Percentiles rank a stretch among this genome's conserved stretches.
Conservation (phyloP, 768 basidiomycete genomes). For the Hydnomerulius pinastri region DNA sequence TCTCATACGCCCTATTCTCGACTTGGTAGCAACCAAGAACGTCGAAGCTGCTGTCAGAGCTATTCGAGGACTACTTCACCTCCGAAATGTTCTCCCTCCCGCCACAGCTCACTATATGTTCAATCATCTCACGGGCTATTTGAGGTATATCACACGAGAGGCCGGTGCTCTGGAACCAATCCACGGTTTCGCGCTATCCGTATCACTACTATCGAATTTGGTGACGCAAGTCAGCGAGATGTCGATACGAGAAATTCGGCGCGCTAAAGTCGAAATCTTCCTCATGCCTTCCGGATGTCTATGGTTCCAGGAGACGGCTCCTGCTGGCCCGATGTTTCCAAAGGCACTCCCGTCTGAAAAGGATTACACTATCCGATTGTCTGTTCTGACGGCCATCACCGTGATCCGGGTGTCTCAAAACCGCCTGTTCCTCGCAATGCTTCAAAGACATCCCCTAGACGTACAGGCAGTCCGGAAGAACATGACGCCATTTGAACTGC, state of each 20-base stretch:
- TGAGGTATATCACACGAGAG: constrained; percentile 55
- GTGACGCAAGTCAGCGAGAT: constrained; percentile 69
- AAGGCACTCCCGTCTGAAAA: constrained; percentile 36
- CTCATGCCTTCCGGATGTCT: constrained; percentile 70
- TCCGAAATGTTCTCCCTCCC: constrained; percentile 58
- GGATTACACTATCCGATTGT: constrained; percentile 42
- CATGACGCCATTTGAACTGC: constrained; percentile 61
- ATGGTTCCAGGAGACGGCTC: constrained; percentile 65
- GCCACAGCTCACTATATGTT: constrained; percentile 65
- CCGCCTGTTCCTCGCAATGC: constrained; percentile 60
- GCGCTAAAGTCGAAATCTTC: constrained; percentile 69
- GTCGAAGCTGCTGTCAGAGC: constrained; percentile 49
- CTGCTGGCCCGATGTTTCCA: constrained; percentile 64
- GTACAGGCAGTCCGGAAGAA: constrained; percentile 67
- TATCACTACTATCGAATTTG: constrained; percentile 61
- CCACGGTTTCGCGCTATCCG: constrained; percentile 51
- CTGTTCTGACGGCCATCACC: constrained; percentile 52
- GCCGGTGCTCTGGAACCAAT: constrained; percentile 45
- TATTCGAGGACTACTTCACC: constrained; percentile 59
- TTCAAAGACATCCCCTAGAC: constrained; percentile 68
- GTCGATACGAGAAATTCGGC: constrained; percentile 69
- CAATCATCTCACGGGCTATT: constrained; percentile 68
- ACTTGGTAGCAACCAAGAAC: constrained; percentile 55
- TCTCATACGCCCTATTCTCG: constrained; percentile 63
- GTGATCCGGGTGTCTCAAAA: constrained; percentile 74